These are phyloP conservation scores for Sugiyamaella sp. DNA, from an alignment of 1,139 yeast genomes.

Conservation along the genomic window DNA sequence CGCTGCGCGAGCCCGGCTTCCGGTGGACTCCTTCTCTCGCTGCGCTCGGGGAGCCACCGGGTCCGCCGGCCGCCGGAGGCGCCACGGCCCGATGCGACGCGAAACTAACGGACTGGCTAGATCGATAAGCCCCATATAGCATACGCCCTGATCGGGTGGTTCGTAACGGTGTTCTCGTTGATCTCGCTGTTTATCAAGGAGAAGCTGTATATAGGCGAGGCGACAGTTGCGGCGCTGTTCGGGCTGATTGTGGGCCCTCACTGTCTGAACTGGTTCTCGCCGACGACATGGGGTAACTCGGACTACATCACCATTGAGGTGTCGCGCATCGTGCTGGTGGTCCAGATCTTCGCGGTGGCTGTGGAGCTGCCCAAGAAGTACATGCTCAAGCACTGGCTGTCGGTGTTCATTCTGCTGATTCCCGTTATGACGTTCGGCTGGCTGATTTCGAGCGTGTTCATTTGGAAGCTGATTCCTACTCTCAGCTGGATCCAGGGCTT, in stretches of 20 bases:
- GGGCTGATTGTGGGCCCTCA: slow-evolving; percentile 95
- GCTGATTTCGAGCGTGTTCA: slow-evolving; percentile 82
- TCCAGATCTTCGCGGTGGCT: slow-evolving; percentile 96
- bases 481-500: slow-evolving; percentile 76
- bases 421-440: slow-evolving; percentile 97
- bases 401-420: slow-evolving; percentile 73
- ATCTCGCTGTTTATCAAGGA: slow-evolving; percentile 93
- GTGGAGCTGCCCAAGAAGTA: slow-evolving; percentile 94
- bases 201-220: slow-evolving; percentile 88
- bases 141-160: slow-evolving; percentile 90
- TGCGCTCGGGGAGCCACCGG: background rate
- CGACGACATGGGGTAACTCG: slow-evolving; percentile 87
- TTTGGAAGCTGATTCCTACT: slow-evolving; percentile 86
- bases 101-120: slow-evolving; percentile 28
- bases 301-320: slow-evolving; percentile 86
- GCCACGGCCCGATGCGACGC: no score
- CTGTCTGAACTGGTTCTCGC: slow-evolving; percentile 85
- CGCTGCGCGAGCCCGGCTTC: background rate
- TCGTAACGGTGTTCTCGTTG: slow-evolving; percentile 82
- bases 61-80: no score
- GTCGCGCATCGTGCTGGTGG: slow-evolving; percentile 82
- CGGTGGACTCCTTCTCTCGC: background rate
- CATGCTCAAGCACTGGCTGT: slow-evolving; percentile 87
- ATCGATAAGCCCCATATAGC: slow-evolving; percentile 77
- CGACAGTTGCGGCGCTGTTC: slow-evolving; percentile 88